Base-by-base conservation (phyloP, 352 stramenopile species). In the Phytophthora pinifolia region DNA sequence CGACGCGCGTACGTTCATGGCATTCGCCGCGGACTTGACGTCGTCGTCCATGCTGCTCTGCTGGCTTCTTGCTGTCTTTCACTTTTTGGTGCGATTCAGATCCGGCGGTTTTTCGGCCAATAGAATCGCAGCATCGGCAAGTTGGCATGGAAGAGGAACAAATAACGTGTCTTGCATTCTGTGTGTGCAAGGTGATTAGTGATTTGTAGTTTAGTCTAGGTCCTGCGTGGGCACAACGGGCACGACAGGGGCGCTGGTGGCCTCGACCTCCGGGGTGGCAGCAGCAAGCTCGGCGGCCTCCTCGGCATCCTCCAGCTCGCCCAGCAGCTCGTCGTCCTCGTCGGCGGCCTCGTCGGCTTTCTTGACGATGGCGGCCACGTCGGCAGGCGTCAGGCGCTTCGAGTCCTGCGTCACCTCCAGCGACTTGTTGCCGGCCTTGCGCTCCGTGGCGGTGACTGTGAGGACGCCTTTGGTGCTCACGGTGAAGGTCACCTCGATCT, bases 391-490 rank as follows among this genome's bases (percentile, higher is more conserved):
- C 56, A 95, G 62, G 31, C 86, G 86, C 65, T 71, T 84, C 32
- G 69, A 67, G 65, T 95, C 86, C 44, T 83, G 79, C 49, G 79
- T 72, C 44, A 95, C 76, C 46, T 87, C 77, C 6, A 95, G 67
- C 45, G 68, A 76, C 80, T 95, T 92, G 47, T 71, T 81, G 62
- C 76, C 76, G 14, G 77, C 79, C 45, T 75, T 80, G 38, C 74
- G 69, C 65, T 93, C 80, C 33, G 79, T 75, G 5, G 97, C 97
- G 45, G 84, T 96, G 39, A 99, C 94, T 53, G 96, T 96, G 33
- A 99, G 81, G 65, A 98, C 94, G 36, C 94, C 95, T 72, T 94
- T 94, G 60, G 81, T 93, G 69, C 84, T 96, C 39, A 98, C 87
- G 5, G 89, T 79, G 70, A 97, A 97, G 22, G 80, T 96, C 38